These are phyloP conservation scores for Sphagnurus paluster DNA, from an alignment of 1,284 basidiomycete genomes.

Conservation along the genomic window DNA sequence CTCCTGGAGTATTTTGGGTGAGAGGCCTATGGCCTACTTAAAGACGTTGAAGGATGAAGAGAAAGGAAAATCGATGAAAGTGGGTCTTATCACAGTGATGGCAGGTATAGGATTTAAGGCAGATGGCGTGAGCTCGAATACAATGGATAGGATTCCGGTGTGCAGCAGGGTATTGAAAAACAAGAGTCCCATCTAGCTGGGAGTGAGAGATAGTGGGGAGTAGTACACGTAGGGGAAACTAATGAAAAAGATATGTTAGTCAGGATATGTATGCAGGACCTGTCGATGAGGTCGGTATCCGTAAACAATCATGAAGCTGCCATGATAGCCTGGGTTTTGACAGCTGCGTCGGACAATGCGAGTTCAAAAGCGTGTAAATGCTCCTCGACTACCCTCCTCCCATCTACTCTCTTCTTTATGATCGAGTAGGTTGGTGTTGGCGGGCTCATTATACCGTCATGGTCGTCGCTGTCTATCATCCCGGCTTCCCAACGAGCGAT, in stretches of 20 bases:
- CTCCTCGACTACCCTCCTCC: constrained; percentile 68
- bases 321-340: constrained; percentile 77
- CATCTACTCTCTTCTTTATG: constrained; percentile 52
- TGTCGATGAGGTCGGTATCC: too few species aligned
- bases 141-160: constrained; percentile 39
- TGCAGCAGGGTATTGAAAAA: constrained; percentile 14
- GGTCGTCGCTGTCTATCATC: constrained; percentile 40
- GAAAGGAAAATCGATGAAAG: too few species aligned
- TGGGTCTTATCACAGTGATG: too few species aligned
- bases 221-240: constrained; percentile 22
- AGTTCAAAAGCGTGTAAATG: constrained; percentile 72
- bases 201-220: constrained; percentile 17
- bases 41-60: too few species aligned
- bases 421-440: constrained; percentile 29
- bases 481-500: constrained; percentile 80
- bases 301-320: constrained; percentile 41
- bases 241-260: constrained; percentile 24
- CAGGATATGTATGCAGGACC: too few species aligned
- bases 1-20: too few species aligned
- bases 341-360: constrained; percentile 65
- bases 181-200: constrained; percentile 18
- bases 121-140: too few species aligned
- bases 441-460: constrained; percentile 27
- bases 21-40: too few species aligned
- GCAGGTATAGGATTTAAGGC: too few species aligned